Evolutionary conservation across 225 moss, liverwort and hornwort genomes (phyloP), one percentile per base, ranked within the genome.

Genomic region (Pseudisothecium myosuroides): DNA sequence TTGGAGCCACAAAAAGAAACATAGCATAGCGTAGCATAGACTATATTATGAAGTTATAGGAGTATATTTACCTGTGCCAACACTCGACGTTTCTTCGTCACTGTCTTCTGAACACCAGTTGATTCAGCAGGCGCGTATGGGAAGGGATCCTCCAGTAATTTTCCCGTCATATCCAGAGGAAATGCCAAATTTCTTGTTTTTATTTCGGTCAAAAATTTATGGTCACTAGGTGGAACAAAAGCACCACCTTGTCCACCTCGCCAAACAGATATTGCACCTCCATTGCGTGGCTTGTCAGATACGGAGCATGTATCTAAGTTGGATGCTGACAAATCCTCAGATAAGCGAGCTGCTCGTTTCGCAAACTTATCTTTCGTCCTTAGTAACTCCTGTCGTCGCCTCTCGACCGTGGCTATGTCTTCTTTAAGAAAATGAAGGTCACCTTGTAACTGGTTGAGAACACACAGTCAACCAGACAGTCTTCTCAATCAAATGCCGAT

Each of bases 161-260:
- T 95, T 12, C 62, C 89, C 85, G 37, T 79, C 69, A n/a, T 28
- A 37, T 61, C 76, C 32, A 79, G 22, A 15, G 88, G 43, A 34
- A 69, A 71, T 14, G 86, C 36, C 11, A 87, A 91, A 41, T 86
- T 92, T 29, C 84, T 90, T 32, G 16, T 63, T 87, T 80, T 63
- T 20, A 91, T 43, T 64, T 58, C 85, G 32, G 28, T 45, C 39
- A 63, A 76, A 31, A 22, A 21, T 27, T 74, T 91, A 7, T 82
- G 88, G 54, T 87, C 88, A 37, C 61, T 84, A 14, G 89, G 86
- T 60, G 93, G 96, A 49, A 91, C 91, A 76, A 87, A 88, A 15
- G 97, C 98, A 82, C 98, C 96, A 37, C 96, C 95, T 88, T 97
- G 98, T 32, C 97, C 98, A 60, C 91, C 92, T 90, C 96, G 94